Evolutionary conservation across 179 eudicot species (phyloP).

Genomic region (Patellifolia procumbens): DNA sequence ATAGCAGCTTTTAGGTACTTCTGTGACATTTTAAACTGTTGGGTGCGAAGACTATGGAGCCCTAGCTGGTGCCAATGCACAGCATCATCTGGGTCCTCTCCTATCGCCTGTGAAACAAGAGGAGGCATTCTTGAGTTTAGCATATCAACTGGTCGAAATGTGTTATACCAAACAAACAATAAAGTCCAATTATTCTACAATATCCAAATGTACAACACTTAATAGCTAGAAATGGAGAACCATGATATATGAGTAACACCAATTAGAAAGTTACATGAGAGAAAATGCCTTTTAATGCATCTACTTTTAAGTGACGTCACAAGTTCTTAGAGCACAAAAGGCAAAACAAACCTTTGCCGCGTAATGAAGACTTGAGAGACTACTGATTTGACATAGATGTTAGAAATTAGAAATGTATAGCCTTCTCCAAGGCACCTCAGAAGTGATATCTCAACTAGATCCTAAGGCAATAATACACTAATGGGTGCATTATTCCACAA

Average conservation of each 20-base stretch:
- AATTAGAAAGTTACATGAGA: not conserved
- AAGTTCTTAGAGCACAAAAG: not conserved
- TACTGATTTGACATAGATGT: not conserved
- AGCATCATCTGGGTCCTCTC: conserved; percentile 88
- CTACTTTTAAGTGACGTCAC: not conserved
- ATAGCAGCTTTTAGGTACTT: conserved; percentile 87
- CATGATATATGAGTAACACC: not conserved
- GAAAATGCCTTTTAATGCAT: not conserved
- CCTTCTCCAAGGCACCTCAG: not conserved
- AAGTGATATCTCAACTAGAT: not conserved
- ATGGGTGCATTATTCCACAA: not conserved
- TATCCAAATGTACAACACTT: too few relatives aligned
- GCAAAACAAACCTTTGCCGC: not conserved
- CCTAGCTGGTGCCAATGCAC: conserved; percentile 98
- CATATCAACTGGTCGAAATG: too few relatives aligned
- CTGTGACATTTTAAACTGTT: conserved; percentile 71
- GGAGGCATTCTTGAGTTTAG: conserved; percentile 12
- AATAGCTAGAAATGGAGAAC: not conserved
- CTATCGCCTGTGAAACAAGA: conserved; percentile 58
- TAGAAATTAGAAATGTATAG: not conserved
- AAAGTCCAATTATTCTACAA: too few relatives aligned
- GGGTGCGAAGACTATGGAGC: conserved; percentile 84
- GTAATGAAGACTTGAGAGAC: not conserved
- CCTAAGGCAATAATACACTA: not conserved
- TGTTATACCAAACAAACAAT: too few relatives aligned